These are phyloP conservation scores for Neurospora sp. DNA, from an alignment of 495 filamentous ascomycete species.

Conservation along the genomic window DNA sequence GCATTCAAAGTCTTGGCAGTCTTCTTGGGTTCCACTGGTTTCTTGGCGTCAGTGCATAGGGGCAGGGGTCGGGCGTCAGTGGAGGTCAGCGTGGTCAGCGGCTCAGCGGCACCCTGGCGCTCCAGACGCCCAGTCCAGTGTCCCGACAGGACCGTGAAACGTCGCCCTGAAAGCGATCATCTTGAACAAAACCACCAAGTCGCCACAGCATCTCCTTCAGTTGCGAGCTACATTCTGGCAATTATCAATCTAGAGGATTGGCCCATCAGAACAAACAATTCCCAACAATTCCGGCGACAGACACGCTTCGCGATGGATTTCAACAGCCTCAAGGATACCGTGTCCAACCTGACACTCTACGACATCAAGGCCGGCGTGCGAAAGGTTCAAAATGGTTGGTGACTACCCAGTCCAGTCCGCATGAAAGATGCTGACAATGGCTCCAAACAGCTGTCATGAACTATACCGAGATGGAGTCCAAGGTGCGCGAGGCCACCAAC, in stretches of 20 bases:
- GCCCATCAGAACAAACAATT: background rate
- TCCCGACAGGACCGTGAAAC: background rate
- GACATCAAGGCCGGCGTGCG: constrained; percentile 95
- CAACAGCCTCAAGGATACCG: constrained; percentile 72
- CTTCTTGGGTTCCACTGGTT: background rate
- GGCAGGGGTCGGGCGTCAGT: background rate
- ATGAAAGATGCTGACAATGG: constrained; percentile 6
- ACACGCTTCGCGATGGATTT: constrained; percentile 58
- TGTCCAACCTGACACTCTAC: constrained; percentile 91
- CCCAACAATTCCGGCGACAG: background rate
- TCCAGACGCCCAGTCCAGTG: background rate
- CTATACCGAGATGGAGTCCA: constrained; percentile 99
- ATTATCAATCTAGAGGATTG: background rate
- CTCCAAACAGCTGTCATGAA: constrained; percentile 80
- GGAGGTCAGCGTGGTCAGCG: background rate
- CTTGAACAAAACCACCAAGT: background rate
- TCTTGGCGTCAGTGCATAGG: background rate
- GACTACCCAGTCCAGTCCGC: background rate
- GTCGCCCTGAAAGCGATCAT: background rate
- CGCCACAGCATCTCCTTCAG: background rate
- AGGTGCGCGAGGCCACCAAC: constrained; percentile 96
- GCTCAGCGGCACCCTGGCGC: background rate
- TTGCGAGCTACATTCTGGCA: background rate
- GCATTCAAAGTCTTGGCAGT: background rate
- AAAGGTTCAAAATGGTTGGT: constrained; percentile 95